Evolutionary conservation across 2,329 filamentous ascomycete species (phyloP).

Genomic region (Capronia epimyces): DNA sequence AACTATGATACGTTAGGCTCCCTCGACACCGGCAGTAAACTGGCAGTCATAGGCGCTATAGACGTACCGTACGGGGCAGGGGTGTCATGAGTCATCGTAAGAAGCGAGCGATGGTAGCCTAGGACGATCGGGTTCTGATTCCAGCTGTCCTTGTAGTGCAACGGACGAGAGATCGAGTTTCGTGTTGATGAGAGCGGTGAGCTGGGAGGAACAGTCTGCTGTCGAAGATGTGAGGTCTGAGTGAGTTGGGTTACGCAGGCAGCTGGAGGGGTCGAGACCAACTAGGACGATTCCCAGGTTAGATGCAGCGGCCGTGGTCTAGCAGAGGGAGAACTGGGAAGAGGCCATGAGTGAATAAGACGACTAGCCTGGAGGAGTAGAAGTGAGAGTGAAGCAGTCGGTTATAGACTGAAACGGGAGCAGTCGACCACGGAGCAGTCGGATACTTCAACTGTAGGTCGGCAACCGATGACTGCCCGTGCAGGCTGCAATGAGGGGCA

Average conservation of each 20-base stretch:
- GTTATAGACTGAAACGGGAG: no score
- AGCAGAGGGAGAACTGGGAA: no score
- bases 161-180: not conserved
- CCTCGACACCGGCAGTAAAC: not conserved
- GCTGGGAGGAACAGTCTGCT: not conserved
- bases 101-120: not conserved
- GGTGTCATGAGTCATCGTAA: not conserved
- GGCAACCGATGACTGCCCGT: not conserved
- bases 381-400: no score
- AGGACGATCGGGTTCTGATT: not conserved
- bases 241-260: slow-evolving; percentile 8
- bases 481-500: slow-evolving; percentile 14
- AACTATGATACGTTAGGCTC: slow-evolving; percentile 28
- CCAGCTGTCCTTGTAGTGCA: not conserved
- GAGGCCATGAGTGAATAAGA: no score
- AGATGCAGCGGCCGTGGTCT: not conserved
- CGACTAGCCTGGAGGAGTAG: no score
- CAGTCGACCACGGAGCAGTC: no score
- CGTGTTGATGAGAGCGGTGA: not conserved
- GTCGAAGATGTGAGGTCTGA: slow-evolving; percentile 8
- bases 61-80: slow-evolving; percentile 8
- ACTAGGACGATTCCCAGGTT: not conserved
- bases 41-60: not conserved
- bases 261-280: slow-evolving; percentile 8
- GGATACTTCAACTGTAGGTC: no score